These are phyloP conservation scores for Suillus discolor DNA, from an alignment of 768 basidiomycete genomes.

Conservation along the genomic window DNA sequence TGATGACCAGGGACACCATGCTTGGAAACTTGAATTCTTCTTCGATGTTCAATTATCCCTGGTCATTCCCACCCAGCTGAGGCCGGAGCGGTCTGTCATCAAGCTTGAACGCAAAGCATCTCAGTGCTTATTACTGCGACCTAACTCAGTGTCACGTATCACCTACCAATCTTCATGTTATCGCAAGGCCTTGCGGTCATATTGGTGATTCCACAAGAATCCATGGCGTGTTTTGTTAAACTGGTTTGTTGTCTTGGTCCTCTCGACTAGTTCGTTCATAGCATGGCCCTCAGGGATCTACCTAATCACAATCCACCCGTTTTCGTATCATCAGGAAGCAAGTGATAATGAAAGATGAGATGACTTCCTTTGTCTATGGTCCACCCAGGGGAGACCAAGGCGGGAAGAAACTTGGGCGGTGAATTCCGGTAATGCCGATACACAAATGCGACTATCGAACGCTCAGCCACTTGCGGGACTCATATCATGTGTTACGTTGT, in stretches of 20 bases:
- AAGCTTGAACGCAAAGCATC: not conserved
- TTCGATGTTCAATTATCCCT: not conserved
- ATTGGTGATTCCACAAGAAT: not conserved
- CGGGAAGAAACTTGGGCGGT: constrained; percentile 71
- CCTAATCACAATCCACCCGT: no score
- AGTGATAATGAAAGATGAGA: not conserved
- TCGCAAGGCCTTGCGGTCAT: not conserved
- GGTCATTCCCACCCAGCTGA: not conserved
- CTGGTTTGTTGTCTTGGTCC: not conserved
- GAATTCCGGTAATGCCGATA: constrained; percentile 48
- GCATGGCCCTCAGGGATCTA: not conserved
- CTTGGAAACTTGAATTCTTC: constrained; percentile 53
- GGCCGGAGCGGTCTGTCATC: not conserved
- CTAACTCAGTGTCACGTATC: no score
- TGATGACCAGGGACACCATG: constrained; percentile 44
- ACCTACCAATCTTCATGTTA: not conserved
- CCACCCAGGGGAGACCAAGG: not conserved
- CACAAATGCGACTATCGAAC: not conserved
- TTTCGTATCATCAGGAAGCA: not conserved
- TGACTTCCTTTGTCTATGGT: not conserved
- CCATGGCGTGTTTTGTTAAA: not conserved
- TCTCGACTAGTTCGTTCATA: not conserved
- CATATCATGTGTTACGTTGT: not conserved
- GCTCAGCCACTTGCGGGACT: not conserved
- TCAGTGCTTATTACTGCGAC: no score